Evolutionary conservation across 129 eudicot genomes (phyloP), one percentile per base, ranked within the genome.

Genomic region (Solidago caesia): DNA sequence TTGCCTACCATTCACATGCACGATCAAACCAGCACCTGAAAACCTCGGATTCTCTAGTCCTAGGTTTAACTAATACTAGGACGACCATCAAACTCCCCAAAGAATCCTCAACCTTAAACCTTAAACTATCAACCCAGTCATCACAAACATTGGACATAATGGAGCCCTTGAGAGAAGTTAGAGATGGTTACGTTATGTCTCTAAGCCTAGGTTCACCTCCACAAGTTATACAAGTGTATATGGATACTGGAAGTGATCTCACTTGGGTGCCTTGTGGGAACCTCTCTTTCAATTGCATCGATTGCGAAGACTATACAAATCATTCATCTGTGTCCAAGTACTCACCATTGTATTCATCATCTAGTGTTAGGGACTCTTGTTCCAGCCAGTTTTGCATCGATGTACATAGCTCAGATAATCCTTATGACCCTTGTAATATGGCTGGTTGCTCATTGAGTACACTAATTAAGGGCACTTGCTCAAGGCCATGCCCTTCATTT

Each of bases 201-300:
- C 76, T 89, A 12, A 89, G 81, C 46, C 76, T 89, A 72, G 96
- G 96, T 25, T 82, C 91, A 76, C 92, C 96, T 25, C 82, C 92
- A 69, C 92, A 89, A 78, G 45, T 84, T 33, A 79, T 89, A 73
- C 92, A 84, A 82, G 96, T 80, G 47, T 87, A 80, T 67, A 80
- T 89, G 85, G 96, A 89, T 58, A 86, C 92, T 2, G 96, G 96
- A 5, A 87, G 96, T 67, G 96, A 89, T 74, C 92, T 89, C 29
- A 86, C 92, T 44, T 89, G 96, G 96, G 92, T 89, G 6, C 92
- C 96, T 67, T 89, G 96, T 75, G 96, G 89, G 5, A 84, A 84
- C 53, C 75, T 89, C 46, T 77, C 96, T 4, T 89, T 89, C 59
- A 87, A 82, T 75, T 89, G 96, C 76, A 84, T 86, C 4, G 85